Evolutionary conservation across 257 asterid species (phyloP).

Genomic region (Craterostigma plantagineum): DNA sequence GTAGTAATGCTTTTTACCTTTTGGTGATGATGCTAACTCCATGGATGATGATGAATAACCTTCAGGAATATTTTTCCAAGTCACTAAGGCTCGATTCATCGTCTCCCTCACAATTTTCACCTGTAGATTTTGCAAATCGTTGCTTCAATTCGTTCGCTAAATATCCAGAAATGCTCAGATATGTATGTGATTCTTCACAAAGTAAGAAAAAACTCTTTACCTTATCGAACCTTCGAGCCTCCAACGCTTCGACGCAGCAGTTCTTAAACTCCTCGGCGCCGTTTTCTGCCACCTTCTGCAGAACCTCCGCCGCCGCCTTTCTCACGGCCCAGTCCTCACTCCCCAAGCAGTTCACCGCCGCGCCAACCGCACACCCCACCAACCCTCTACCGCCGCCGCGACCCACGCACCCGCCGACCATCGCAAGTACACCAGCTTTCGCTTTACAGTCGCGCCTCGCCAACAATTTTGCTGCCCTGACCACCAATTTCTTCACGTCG

Average conservation of each 20-base stretch:
- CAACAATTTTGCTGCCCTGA: slow-evolving; percentile 39
- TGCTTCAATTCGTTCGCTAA: too few relatives aligned
- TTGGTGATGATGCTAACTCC: too few relatives aligned
- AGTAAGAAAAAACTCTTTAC: slow-evolving; percentile 20
- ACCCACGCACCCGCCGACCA: slow-evolving; percentile 35
- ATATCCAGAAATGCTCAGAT: too few relatives aligned
- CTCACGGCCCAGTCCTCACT: slow-evolving; percentile 74
- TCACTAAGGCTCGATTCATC: slow-evolving; percentile 60
- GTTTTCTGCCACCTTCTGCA: slow-evolving; percentile 35
- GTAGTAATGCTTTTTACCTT: slow-evolving; percentile 15
- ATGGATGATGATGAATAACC: slow-evolving; percentile 26
- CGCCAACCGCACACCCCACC: slow-evolving; percentile 22
- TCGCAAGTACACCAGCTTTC: slow-evolving; percentile 33
- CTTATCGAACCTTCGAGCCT: slow-evolving; percentile 63
- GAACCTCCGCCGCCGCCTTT: slow-evolving; percentile 70
- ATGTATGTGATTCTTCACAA: too few relatives aligned
- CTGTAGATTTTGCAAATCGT: slow-evolving; percentile 15
- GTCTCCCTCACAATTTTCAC: slow-evolving; percentile 76
- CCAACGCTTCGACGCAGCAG: slow-evolving; percentile 38
- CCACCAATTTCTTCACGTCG: slow-evolving; percentile 45
- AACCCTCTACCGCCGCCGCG: slow-evolving; percentile 26
- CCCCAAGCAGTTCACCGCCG: slow-evolving; percentile 40
- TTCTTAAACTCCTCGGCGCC: slow-evolving; percentile 25
- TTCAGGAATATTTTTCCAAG: slow-evolving; percentile 52
- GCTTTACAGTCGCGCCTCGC: slow-evolving; percentile 49